Base-by-base conservation (phyloP, 1,284 basidiomycete species). In the Polyporus tsugae region DNA sequence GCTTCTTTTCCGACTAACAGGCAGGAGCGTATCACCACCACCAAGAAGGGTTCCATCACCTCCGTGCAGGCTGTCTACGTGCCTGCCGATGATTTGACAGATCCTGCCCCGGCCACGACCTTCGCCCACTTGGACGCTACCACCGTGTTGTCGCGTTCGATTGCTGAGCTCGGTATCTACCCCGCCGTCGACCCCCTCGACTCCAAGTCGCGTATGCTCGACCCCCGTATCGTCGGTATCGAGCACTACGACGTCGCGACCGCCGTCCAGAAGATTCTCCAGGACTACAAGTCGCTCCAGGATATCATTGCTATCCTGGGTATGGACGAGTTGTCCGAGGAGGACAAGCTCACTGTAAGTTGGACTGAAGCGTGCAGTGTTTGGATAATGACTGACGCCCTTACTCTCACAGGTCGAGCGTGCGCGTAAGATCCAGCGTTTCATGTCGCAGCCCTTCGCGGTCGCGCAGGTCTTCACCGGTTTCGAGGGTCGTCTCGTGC, bases 91-190 rank as follows among this genome's bases (percentile, higher is more conserved):
- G 97, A 99, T 88, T 95, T 99, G 95, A 99, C 97, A 79, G 97
- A 99, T 88, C 97, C 97, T 78, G 97, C 97, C 75, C 97, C 97
- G 60, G 97, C 97, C 76, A 99, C 97, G 74, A 99, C 97, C 80
- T 99, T 99, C 86, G 97, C 97, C 82, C 97, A 99, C 84, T 95
- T 99, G 94, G 97, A 99, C 82, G 97, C 97, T 77, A 99, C 97
- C 76, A 99, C 97, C 80, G 96, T 98, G 81, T 89, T 99, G 84
- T 98, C 97, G 73, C 97, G 97, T 91, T 91, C 93, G 85, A 99
- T 99, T 85, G 97, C 97, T 81, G 97, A 99, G 87, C 92, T 99
- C 75, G 97, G 97, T 94, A 99, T 99, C 85, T 99, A 99, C 89
- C 97, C 97, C 74, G 97, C 97, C 76, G 97, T 99, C 82, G 97